Evolutionary conservation across 2,329 filamentous ascomycete genomes (phyloP), one percentile per base, ranked within the genome.

Genomic region (Aspergillus eucalypticola): DNA sequence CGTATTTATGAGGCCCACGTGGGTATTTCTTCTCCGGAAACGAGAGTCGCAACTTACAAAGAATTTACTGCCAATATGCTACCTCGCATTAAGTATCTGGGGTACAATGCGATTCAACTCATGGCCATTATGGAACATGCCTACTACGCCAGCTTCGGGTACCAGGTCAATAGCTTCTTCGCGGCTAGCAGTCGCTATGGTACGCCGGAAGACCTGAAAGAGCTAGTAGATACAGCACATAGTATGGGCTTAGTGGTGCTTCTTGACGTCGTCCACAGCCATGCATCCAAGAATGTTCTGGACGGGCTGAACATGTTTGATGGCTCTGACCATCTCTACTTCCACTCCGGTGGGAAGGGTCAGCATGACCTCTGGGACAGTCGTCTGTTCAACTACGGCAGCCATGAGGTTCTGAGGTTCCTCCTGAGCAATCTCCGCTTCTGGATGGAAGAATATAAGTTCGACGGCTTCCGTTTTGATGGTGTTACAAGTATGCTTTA

Each of bases 61-160:
- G 93, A 99, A 78, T 99, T 99, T 76, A 98, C 94, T 2, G 84
- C 88, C 71, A 92, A 91, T 75, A 92, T 96, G 84, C 85, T 99
- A 7, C 93, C 94, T 15, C 87, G 94, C 60, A 98, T 99, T 79
- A 89, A 93, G 73, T 82, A 87, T 65, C 82, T 98, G 46, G 95
- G 94, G 42, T 99, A 99, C 82, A 98, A 99, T 74, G 90, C 93
- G 57, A 98, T 99, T 67, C 95, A 99, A 75, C 83, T 99, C 65
- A 99, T 99, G 95, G 95, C 95, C 49, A 84, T 99, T 73, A 99
- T 99, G 94, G 95, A 99, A 75, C 95, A 99, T 78, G 95, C 95
- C 53, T 99, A 99, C 83, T 99, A 99, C 75, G 95, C 95, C 70
- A 98, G 94, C 73, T 99, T 99, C 71, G 95, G 95, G 50, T 99